phyloP scores from a whole-genome alignment of 805 yeast genomes.

The Wickerhamomyces canadensis region DNA sequence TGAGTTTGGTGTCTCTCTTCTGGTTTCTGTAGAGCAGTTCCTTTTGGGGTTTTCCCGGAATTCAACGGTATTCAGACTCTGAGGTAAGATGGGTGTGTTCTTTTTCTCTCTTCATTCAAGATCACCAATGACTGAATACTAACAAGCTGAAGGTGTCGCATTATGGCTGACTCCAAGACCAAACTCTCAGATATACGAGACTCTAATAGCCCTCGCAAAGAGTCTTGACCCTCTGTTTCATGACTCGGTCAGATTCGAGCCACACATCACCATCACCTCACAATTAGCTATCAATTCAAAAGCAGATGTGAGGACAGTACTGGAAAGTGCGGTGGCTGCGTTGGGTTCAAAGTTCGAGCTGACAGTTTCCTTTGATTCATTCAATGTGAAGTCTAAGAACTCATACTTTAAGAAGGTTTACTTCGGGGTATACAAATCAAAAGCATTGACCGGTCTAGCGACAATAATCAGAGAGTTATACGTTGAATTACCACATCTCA shows the following conservation, averaged over 20 bases:
- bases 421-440: slow-evolving; percentile 14
- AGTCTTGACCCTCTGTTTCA: slow-evolving; percentile 69
- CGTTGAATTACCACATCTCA: slow-evolving; percentile 37
- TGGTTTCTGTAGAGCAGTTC: too few species aligned
- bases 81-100: slow-evolving; percentile 9
- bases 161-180: slow-evolving; percentile 72
- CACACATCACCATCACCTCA: slow-evolving; percentile 75
- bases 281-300: slow-evolving; percentile 43
- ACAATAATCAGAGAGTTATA: slow-evolving; percentile 50
- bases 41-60: too few species aligned
- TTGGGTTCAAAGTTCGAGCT: slow-evolving; percentile 19
- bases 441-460: slow-evolving; percentile 29
- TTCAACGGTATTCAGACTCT: too few species aligned
- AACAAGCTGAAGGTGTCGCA: slow-evolving; percentile 35
- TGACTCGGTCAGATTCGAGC: slow-evolving; percentile 63
- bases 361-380: slow-evolving; percentile 9
- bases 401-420: slow-evolving; percentile 21
- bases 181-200: slow-evolving; percentile 48
- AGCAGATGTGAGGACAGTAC: slow-evolving; percentile 53
- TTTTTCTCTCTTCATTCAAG: too few species aligned
- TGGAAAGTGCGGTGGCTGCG: slow-evolving; percentile 57
- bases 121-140: too few species aligned
- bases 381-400: slow-evolving; percentile 14
- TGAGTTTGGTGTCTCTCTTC: too few species aligned
- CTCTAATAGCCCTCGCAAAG: slow-evolving; percentile 52